Conservation (phyloP, 202 grass and related monocot species). For the Musa balbisiana region DNA sequence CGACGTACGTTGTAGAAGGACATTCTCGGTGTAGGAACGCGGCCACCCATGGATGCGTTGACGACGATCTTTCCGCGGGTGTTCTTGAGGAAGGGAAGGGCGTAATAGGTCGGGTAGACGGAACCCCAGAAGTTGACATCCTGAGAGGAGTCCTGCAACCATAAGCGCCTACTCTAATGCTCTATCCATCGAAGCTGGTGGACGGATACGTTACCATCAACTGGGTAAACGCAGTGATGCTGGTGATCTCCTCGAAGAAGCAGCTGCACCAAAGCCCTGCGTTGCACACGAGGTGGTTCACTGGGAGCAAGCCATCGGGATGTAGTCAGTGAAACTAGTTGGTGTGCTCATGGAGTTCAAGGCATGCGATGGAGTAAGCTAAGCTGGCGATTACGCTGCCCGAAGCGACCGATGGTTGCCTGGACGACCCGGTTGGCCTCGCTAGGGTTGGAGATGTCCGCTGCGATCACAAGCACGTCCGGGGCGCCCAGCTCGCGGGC, state of each 20-base stretch:
- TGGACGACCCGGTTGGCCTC: not conserved
- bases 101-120: conserved; percentile 43
- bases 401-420: not conserved
- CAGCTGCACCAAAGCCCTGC: conserved; percentile 60
- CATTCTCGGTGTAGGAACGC: conserved; percentile 51
- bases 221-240: conserved; percentile 47
- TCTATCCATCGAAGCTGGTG: too few species aligned
- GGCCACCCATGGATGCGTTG: conserved; percentile 33
- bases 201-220: conserved; percentile 40
- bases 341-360: not conserved
- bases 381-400: not conserved
- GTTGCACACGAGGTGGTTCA: conserved; percentile 79
- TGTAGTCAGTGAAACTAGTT: too few species aligned
- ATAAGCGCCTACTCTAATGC: too few species aligned
- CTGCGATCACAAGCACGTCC: not conserved
- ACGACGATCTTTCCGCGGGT: conserved; percentile 48
- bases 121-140: conserved; percentile 70
- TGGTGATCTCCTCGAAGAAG: conserved; percentile 60
- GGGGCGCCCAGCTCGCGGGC: not conserved
- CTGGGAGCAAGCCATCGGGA: conserved; percentile 24
- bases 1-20: conserved; percentile 61
- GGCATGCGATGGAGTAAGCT: not conserved
- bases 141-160: conserved; percentile 3
- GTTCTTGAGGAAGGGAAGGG: conserved; percentile 52
- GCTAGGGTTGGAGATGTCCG: not conserved